Base-by-base conservation (phyloP, 768 basidiomycete genomes). In the Leccinum aurantiacum region DNA sequence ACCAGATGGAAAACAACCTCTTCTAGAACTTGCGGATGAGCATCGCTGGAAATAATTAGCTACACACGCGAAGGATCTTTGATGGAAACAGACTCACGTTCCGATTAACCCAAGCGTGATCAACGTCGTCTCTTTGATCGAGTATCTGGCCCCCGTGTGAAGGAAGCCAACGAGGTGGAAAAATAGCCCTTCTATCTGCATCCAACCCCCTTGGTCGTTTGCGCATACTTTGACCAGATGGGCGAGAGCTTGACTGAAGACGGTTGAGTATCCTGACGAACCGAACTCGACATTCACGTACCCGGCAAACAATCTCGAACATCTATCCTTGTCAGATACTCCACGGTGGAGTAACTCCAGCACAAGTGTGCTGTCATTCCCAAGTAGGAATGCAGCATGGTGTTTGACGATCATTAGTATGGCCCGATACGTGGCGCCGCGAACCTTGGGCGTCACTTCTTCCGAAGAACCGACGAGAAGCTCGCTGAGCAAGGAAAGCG, bases 301-400 rank as follows among this genome's bases (percentile, higher is more conserved):
- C 90, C 90, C 91, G 54, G 90, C 87, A 62, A 79, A 76, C 15
- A 92, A 68, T 38, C 90, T 81, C 22, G 86, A 82, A 46, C 78
- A 79, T 57, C 90, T 79, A 62, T 88, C 81, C 41, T 67, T 71
- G 63, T 88, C 82, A 10, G 68, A 75, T 60, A 89, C 69, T 3
- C 85, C 87, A 22, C 72, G 73, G 54, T 79, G 76, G 8, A 85
- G 68, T 6, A 84, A 63, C 25, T 80, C 71, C 7, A 71, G 60
- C 3, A 76, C 63, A 33, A 73, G 62, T 4, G 75, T 72, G n/a
- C 76, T 59, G 22, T 70, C 62, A 2, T 73, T 69, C 13, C 70
- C 64, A 31, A 74, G 69, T 35, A 77, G 57, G 8, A 60, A 58
- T 4, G 33, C 54, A 9, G 68, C 68, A 64, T 82, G 77, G 59